These are phyloP conservation scores for Dactylonectria macrodidyma DNA, from an alignment of 2,329 filamentous ascomycete species.

Conservation along the genomic window DNA sequence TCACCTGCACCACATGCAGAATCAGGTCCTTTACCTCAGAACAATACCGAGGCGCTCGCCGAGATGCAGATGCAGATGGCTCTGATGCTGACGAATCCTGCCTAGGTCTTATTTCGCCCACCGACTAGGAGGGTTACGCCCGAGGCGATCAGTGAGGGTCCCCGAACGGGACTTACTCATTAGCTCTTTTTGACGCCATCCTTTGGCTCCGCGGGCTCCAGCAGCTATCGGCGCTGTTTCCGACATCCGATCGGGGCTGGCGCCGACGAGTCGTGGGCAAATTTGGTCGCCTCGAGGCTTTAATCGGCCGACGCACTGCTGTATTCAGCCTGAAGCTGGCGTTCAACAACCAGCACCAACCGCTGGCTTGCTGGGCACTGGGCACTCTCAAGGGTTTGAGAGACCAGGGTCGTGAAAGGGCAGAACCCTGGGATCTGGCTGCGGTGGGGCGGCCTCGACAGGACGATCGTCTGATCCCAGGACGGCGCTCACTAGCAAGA, in stretches of 20 bases:
- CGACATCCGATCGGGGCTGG: constrained; percentile 35
- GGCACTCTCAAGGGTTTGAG: constrained; percentile 15
- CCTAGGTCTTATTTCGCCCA: constrained; percentile 32
- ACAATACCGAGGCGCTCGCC: constrained; percentile 36
- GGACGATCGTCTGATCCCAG: constrained; percentile 50
- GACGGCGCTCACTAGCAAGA: constrained; percentile 46
- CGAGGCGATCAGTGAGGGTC: constrained; percentile 45
- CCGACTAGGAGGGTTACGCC: constrained; percentile 40
- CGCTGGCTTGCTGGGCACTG: not conserved
- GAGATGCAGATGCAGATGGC: constrained; percentile 36
- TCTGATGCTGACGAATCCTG: constrained; percentile 36
- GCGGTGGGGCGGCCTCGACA: constrained; percentile 45
- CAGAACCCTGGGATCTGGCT: constrained; percentile 51
- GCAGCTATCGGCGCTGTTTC: constrained; percentile 32
- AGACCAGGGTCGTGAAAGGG: constrained; percentile 41
- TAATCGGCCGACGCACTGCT: not conserved
- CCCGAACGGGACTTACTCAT: constrained; percentile 25
- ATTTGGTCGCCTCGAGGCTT: constrained; percentile 16
- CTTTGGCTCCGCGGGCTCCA: constrained; percentile 37
- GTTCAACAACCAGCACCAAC: constrained; percentile 17
- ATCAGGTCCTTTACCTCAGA: constrained; percentile 34
- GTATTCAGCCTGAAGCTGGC: constrained; percentile 38
- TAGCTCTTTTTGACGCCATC: constrained; percentile 37
- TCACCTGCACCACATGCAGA: constrained; percentile 36
- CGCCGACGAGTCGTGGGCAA: constrained; percentile 34